A percentile compares a stretch with the other conserved stretches of the same genome.
These are phyloP conservation scores for Lepraria neglecta DNA, from an alignment of 495 filamentous ascomycete species.

Conservation along the genomic window DNA sequence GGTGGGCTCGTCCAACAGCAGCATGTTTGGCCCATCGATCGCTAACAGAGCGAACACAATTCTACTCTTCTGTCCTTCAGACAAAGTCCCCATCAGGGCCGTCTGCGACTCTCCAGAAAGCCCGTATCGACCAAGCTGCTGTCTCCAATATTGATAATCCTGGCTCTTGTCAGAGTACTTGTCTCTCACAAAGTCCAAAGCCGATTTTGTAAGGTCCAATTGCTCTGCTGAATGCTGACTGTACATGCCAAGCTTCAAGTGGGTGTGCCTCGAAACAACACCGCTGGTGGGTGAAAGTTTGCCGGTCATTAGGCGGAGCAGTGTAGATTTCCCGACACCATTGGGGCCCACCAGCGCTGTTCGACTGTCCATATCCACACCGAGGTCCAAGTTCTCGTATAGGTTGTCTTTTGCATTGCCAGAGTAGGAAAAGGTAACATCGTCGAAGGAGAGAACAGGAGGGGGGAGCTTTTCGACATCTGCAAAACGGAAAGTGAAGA, in stretches of 20 bases:
- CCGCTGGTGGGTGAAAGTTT: constrained; percentile 82
- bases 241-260: constrained; percentile 97
- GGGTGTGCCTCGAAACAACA: constrained; percentile 82
- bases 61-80: constrained; percentile 93
- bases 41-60: constrained; percentile 97
- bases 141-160: constrained; percentile 99
- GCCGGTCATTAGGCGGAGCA: constrained; percentile 95
- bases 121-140: constrained; percentile 92
- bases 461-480: constrained; percentile 97
- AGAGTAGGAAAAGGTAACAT: constrained; percentile 97
- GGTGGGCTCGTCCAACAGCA: constrained; percentile 95
- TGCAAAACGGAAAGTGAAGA: constrained; percentile 98
- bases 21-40: constrained; percentile 96
- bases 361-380: constrained; percentile 98
- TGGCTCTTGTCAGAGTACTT: constrained; percentile 84
- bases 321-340: constrained; percentile 99
- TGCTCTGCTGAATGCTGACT: constrained; percentile 97
- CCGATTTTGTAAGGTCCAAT: constrained; percentile 95
- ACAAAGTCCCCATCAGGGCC: constrained; percentile 93
- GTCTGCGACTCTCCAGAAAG: constrained; percentile 89
- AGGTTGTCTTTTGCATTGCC: constrained; percentile 83
- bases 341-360: constrained; percentile 97
- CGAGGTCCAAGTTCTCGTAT: constrained; percentile 92
- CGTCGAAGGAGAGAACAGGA: constrained; percentile 90
- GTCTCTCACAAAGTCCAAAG: constrained; percentile 95